Conservation (phyloP, 2,329 filamentous ascomycete species). For the Cytospora chrysosperma region DNA sequence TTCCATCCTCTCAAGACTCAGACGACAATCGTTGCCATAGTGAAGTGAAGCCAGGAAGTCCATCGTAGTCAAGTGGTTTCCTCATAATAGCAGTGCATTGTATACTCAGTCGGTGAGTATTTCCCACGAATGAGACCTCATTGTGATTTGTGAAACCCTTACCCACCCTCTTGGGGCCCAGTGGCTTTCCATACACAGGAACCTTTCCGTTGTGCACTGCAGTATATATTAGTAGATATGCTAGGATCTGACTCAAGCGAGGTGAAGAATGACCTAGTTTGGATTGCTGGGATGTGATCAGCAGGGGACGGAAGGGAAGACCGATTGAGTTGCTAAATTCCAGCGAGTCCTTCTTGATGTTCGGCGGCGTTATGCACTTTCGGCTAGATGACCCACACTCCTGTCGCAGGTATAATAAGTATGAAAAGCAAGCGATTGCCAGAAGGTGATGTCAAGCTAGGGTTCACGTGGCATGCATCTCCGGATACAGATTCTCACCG, state of each 20-base stretch:
- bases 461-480: neutral
- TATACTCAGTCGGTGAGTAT: neutral
- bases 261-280: neutral
- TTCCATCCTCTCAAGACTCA: neutral
- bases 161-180: neutral
- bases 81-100: neutral
- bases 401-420: too few species aligned
- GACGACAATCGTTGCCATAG: neutral
- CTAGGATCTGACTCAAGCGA: neutral
- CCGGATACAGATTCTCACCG: neutral
- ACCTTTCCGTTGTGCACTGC: neutral
- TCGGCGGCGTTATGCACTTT: too few species aligned
- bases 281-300: neutral
- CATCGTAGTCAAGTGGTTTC: neutral
- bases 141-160: neutral
- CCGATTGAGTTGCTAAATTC: too few species aligned
- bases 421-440: neutral
- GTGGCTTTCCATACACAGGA: neutral
- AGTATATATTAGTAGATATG: neutral
- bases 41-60: too few species aligned
- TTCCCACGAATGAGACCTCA: neutral
- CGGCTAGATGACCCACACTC: too few species aligned
- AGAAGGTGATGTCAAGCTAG: neutral
- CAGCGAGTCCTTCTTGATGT: too few species aligned
- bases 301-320: neutral